A percentile compares a stretch with the other conserved stretches of the same genome.
Evolutionary conservation across 768 basidiomycete genomes (phyloP).

Genomic region (Daedalea quercina): DNA sequence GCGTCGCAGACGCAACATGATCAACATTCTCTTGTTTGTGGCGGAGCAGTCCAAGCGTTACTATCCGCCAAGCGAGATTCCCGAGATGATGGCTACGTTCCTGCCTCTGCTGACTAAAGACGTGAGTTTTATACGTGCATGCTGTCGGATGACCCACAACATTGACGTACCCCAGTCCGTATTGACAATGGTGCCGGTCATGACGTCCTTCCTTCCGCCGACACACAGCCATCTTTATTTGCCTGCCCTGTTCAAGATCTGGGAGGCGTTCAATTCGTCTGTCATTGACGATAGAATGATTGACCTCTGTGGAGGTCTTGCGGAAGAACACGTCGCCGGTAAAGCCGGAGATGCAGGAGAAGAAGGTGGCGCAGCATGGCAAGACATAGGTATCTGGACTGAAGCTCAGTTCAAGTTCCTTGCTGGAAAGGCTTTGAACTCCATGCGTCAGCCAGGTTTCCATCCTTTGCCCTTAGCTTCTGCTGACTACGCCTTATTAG

Average conservation of each 20-base stretch:
- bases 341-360: constrained; percentile 43
- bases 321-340: constrained; percentile 66
- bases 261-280: constrained; percentile 75
- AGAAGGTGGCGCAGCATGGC: constrained; percentile 57
- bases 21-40: constrained; percentile 67
- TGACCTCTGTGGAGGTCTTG: constrained; percentile 60
- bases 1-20: constrained; percentile 46
- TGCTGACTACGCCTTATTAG: constrained; percentile 26
- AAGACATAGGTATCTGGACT: constrained; percentile 87
- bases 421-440: constrained; percentile 74
- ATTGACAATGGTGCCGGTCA: constrained; percentile 64
- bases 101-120: constrained; percentile 66
- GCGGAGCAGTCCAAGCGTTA: constrained; percentile 71
- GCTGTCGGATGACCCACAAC: not conserved
- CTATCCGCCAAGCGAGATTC: constrained; percentile 58
- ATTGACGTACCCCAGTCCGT: constrained; percentile 38
- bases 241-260: constrained; percentile 64
- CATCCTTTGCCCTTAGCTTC: not conserved
- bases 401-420: constrained; percentile 79
- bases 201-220: constrained; percentile 74
- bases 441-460: constrained; percentile 45
- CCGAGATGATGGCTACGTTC: constrained; percentile 64
- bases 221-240: constrained; percentile 61
- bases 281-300: constrained; percentile 70
- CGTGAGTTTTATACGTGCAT: constrained; percentile 33